Evolutionary conservation across 2,329 filamentous ascomycete species (phyloP).

Genomic region (Aspergillus felis): DNA sequence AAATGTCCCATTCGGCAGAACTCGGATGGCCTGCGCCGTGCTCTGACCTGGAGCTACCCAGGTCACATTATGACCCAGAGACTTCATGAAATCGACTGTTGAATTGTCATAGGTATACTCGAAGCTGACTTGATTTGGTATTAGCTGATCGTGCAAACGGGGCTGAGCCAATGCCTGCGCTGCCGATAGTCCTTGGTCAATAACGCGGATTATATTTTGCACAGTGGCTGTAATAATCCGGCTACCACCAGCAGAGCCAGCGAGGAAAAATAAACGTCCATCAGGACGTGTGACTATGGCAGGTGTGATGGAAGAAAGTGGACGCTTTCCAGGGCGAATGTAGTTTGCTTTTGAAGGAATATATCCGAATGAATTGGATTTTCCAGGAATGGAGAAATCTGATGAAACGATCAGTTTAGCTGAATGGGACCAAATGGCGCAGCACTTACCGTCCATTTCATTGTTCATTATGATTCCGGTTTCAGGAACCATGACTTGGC

Average conservation of each 20-base stretch:
- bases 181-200: conserved; percentile 62
- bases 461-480: conserved; percentile 76
- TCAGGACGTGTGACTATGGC: conserved; percentile 68
- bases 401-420: conserved; percentile 54
- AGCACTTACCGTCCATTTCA: conserved; percentile 54
- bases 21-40: conserved; percentile 66
- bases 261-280: conserved; percentile 61
- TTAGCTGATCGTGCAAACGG: conserved; percentile 75
- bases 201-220: conserved; percentile 67
- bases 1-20: conserved; percentile 63
- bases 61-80: conserved; percentile 66
- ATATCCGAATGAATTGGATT: conserved; percentile 79
- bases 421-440: not conserved
- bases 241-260: conserved; percentile 75
- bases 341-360: conserved; percentile 76
- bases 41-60: conserved; percentile 63
- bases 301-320: conserved; percentile 77
- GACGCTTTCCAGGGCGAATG: conserved; percentile 74
- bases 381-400: conserved; percentile 81
- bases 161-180: conserved; percentile 61
- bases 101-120: conserved; percentile 66
- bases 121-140: conserved; percentile 65
- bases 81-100: conserved; percentile 60
- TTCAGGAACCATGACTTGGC: conserved; percentile 70
- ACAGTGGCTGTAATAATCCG: conserved; percentile 78